These are phyloP conservation scores for Bauhinia variegata DNA, from an alignment of 306 rosid genomes.

Conservation along the genomic window DNA sequence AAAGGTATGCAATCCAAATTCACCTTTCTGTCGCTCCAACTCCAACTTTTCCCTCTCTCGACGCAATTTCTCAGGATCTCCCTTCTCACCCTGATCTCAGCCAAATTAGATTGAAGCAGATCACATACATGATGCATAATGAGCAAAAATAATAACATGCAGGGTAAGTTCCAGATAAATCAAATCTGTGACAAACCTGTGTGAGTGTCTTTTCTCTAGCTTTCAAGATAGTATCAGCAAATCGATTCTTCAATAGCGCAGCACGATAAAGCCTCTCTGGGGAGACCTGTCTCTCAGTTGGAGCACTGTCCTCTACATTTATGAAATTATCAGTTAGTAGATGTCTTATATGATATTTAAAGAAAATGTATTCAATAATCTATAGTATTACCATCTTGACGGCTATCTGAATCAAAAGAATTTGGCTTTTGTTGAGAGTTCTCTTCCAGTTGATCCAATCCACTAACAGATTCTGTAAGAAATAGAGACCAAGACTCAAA, in stretches of 20 bases:
- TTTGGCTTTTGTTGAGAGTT: slow-evolving; percentile 61
- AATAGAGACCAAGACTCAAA: slow-evolving; percentile 26
- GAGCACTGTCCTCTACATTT: slow-evolving; percentile 61
- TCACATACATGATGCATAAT: slow-evolving; percentile 30
- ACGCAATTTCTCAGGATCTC: slow-evolving; percentile 83
- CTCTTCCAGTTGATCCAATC: slow-evolving; percentile 76
- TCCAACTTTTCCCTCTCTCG: slow-evolving; percentile 75
- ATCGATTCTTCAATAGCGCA: slow-evolving; percentile 69
- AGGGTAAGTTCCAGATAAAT: slow-evolving; percentile 24
- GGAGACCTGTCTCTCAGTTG: slow-evolving; percentile 70
- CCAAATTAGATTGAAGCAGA: slow-evolving; percentile 37
- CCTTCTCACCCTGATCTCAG: slow-evolving; percentile 66
- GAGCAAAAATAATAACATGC: slow-evolving; percentile 9
- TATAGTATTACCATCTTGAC: slow-evolving; percentile 66
- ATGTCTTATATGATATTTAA: slow-evolving; percentile 25
- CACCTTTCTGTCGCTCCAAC: slow-evolving; percentile 70
- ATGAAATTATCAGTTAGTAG: slow-evolving; percentile 8
- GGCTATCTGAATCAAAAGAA: slow-evolving; percentile 63
- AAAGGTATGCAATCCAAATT: not conserved
- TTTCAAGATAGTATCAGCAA: slow-evolving; percentile 81
- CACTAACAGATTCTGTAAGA: slow-evolving; percentile 62
- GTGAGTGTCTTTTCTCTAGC: slow-evolving; percentile 79
- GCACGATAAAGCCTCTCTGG: slow-evolving; percentile 71
- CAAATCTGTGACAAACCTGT: slow-evolving; percentile 57
- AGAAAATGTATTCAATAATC: slow-evolving; percentile 22